Evolutionary conservation across 1,139 yeast species (phyloP).

Genomic region (Pneumocystis sp.): DNA sequence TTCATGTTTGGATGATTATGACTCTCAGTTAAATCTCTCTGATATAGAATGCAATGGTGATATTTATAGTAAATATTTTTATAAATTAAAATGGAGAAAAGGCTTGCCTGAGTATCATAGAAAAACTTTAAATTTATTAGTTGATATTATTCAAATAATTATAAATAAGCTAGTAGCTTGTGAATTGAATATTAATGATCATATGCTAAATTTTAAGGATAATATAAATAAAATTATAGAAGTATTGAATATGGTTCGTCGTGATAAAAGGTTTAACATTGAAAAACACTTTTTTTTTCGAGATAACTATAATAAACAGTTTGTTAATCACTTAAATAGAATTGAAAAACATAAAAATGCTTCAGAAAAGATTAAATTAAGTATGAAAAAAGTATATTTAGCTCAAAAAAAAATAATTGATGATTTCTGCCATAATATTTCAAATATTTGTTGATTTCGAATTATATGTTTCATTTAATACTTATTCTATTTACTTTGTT

Average conservation of each 20-base stretch:
- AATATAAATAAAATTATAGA: neutral
- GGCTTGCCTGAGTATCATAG: neutral
- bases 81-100: neutral
- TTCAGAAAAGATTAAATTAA: neutral
- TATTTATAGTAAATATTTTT: neutral
- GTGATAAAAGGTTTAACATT: neutral
- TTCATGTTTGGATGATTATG: neutral
- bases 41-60: neutral
- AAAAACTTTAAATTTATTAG: neutral
- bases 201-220: neutral
- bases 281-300: neutral
- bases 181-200: neutral
- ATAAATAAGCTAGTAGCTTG: neutral
- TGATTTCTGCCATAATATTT: neutral
- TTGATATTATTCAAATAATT: neutral
- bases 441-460: neutral
- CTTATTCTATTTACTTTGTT: neutral
- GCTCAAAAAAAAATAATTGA: neutral
- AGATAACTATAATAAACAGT: neutral
- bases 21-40: neutral
- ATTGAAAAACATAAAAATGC: neutral
- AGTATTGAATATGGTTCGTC: neutral
- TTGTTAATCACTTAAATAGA: neutral
- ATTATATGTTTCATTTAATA: neutral
- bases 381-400: neutral